A percentile compares a stretch with the other conserved stretches of the same genome.
These are phyloP conservation scores for Penicillium nordicum DNA, from an alignment of 2,329 filamentous ascomycete species.

Conservation along the genomic window DNA sequence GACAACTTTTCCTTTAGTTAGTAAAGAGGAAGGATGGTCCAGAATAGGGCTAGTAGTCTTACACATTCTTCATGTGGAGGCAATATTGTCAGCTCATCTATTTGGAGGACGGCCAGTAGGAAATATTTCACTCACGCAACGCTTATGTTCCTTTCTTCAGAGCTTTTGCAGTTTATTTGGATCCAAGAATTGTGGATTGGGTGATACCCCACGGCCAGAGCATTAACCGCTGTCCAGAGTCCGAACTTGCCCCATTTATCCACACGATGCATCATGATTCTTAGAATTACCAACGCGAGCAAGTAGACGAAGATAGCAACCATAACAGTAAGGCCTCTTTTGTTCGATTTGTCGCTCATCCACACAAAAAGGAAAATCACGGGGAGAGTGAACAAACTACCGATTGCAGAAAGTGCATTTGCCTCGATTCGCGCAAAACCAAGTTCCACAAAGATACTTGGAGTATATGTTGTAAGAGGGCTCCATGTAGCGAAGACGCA, in stretches of 20 bases:
- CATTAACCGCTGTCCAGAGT: constrained; percentile 52
- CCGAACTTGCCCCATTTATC: constrained; percentile 51
- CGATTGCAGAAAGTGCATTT: constrained; percentile 46
- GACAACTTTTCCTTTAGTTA: constrained; percentile 30
- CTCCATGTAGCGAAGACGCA: constrained; percentile 54
- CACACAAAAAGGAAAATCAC: constrained; percentile 51
- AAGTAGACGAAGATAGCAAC: constrained; percentile 48
- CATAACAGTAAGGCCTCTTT: constrained; percentile 46
- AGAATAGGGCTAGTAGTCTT: not conserved
- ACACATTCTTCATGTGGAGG: constrained; percentile 32
- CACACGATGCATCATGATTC: constrained; percentile 43
- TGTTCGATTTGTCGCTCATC: constrained; percentile 48
- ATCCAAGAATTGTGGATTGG: constrained; percentile 54
- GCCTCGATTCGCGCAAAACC: constrained; percentile 48
- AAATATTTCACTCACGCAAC: constrained; percentile 42
- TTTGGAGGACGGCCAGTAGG: not conserved
- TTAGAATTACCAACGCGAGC: constrained; percentile 42
- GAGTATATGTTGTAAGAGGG: constrained; percentile 52
- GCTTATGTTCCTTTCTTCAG: constrained; percentile 48
- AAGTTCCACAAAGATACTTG: constrained; percentile 37
- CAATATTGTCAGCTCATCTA: constrained; percentile 27
- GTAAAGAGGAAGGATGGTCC: not conserved
- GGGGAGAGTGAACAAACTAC: constrained; percentile 45
- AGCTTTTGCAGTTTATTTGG: constrained; percentile 50
- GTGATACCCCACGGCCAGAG: constrained; percentile 53